phyloP scores from a whole-genome alignment of 352 stramenopile species.

The Bremia lactucae region DNA sequence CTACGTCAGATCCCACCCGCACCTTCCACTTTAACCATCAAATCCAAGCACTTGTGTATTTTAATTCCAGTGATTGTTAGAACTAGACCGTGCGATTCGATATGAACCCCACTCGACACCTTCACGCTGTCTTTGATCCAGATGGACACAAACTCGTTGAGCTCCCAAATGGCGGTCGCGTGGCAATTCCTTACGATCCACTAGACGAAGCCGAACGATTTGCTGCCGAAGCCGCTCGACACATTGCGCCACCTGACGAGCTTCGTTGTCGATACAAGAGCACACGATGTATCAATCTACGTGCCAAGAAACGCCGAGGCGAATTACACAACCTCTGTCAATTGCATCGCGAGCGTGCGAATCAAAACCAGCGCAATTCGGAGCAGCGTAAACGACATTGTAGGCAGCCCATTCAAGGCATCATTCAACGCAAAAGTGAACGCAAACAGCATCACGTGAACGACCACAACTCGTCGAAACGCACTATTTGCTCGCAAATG shows the following conservation, averaged over 20 bases:
- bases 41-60: slow-evolving; percentile 24
- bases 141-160: slow-evolving; percentile 24
- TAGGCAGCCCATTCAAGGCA: neutral
- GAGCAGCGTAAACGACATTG: slow-evolving; percentile 37
- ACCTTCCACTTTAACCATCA: no score
- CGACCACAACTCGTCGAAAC: slow-evolving; percentile 1
- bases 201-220: slow-evolving; percentile 11
- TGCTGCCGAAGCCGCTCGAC: slow-evolving; percentile 8
- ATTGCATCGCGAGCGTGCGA: slow-evolving; percentile 39
- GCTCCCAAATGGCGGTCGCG: slow-evolving; percentile 15
- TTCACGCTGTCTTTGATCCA: slow-evolving; percentile 10
- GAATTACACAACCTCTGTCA: slow-evolving; percentile 44
- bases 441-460: neutral
- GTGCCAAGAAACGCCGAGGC: slow-evolving; percentile 35
- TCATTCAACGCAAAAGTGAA: slow-evolving; percentile 5
- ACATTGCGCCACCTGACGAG: slow-evolving; percentile 16
- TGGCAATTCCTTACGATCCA: slow-evolving; percentile 19
- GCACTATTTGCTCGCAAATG: slow-evolving; percentile 5
- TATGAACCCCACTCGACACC: slow-evolving; percentile 16
- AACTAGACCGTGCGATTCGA: slow-evolving; percentile 1
- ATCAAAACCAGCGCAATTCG: slow-evolving; percentile 61
- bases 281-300: slow-evolving; percentile 28
- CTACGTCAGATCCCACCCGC: no score
- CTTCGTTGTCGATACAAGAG: slow-evolving; percentile 39
- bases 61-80: slow-evolving; percentile 5